phyloP scores from a whole-genome alignment of 495 filamentous ascomycete genomes.

The Aspergillus homomorphus region DNA sequence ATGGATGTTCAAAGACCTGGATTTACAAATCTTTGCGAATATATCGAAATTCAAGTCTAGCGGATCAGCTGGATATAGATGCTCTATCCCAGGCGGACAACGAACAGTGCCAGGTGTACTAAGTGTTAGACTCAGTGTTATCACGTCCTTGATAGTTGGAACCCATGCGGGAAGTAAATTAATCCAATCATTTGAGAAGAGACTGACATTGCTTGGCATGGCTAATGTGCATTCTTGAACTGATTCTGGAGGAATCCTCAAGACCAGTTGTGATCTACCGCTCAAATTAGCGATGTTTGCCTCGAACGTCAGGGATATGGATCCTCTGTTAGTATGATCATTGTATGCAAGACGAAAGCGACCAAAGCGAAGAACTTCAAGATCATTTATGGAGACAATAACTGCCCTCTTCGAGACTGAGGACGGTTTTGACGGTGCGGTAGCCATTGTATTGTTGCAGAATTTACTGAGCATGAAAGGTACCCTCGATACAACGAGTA shows the following conservation, averaged over 20 bases:
- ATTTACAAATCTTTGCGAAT: constrained; percentile 24
- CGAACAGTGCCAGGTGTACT: constrained; percentile 19
- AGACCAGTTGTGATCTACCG: constrained; percentile 19
- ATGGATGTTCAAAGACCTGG: constrained; percentile 19
- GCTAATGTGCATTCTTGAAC: constrained; percentile 19
- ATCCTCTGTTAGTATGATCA: constrained; percentile 18
- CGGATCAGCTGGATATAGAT: constrained; percentile 15
- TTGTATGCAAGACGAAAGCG: constrained; percentile 21
- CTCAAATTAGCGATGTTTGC: constrained; percentile 20
- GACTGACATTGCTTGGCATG: constrained; percentile 16
- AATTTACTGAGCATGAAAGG: constrained; percentile 7
- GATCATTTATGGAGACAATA: constrained; percentile 17
- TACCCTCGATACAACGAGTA: constrained; percentile 20
- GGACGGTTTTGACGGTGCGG: constrained; percentile 11
- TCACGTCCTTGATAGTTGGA: constrained; percentile 17
- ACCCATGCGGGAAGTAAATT: constrained; percentile 15
- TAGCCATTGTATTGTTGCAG: constrained; percentile 15
- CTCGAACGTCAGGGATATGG: constrained; percentile 19
- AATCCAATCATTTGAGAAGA: constrained; percentile 17
- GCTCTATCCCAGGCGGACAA: constrained; percentile 17
- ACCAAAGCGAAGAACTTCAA: constrained; percentile 15
- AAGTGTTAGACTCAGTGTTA: constrained; percentile 20
- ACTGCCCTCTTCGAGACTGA: constrained; percentile 21
- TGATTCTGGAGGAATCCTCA: constrained; percentile 18
- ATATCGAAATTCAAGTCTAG: constrained; percentile 16